phyloP scores from a whole-genome alignment of 139 green algal genomes.

The Eudorina sp. region DNA sequence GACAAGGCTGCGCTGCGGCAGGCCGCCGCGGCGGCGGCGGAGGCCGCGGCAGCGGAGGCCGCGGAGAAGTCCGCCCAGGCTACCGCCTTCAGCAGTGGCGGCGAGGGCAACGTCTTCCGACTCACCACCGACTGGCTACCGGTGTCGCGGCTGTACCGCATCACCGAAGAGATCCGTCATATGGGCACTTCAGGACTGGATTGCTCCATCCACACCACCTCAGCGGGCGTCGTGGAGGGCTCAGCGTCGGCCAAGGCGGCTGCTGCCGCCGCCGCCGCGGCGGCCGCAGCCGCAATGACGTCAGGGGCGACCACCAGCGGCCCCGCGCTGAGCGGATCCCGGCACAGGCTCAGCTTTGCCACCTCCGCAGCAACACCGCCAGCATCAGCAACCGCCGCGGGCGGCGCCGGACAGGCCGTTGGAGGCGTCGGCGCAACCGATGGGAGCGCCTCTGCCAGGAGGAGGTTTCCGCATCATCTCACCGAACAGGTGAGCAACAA shows the following conservation, averaged over 20 bases:
- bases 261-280: background rate
- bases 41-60: background rate
- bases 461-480: too few species aligned
- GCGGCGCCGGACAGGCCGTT: too few species aligned
- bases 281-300: background rate
- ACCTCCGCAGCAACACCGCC: too few species aligned
- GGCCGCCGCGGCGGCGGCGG: background rate
- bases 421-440: too few species aligned
- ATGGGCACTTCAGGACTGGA: background rate
- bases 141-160: slow-evolving; percentile 8
- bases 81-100: background rate
- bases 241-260: background rate
- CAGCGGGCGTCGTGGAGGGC: background rate
- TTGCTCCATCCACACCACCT: background rate
- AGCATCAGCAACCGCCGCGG: too few species aligned
- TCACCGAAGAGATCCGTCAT: slow-evolving; percentile 36
- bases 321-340: too few species aligned
- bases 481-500: too few species aligned
- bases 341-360: too few species aligned
- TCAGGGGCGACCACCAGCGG: too few species aligned
- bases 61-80: background rate
- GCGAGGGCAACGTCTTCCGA: slow-evolving; percentile 5
- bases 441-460: too few species aligned
- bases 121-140: slow-evolving; percentile 22
- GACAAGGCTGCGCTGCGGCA: background rate